Conservation (phyloP, 345 rosid genomes). For the Nasturtium officinale region DNA sequence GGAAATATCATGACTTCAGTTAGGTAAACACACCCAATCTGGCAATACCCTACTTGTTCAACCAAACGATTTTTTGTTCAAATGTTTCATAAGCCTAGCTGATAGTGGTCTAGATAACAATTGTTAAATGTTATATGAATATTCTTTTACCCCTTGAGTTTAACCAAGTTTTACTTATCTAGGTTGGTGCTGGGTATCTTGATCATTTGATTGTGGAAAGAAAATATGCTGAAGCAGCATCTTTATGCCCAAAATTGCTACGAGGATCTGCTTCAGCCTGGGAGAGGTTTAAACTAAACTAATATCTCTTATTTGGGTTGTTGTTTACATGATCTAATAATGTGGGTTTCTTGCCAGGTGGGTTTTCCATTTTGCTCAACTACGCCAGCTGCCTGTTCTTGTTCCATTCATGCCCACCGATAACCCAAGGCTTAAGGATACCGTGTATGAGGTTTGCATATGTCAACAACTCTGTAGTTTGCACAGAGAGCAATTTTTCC, state of each 20-base stretch:
- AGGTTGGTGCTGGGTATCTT: slow-evolving; percentile 99
- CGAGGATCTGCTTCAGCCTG: slow-evolving; percentile 94
- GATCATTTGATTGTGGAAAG: slow-evolving; percentile 98
- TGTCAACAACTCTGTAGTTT: slow-evolving; percentile 11
- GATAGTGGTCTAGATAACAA: neutral
- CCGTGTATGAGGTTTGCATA: slow-evolving; percentile 87
- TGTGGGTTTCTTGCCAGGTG: slow-evolving; percentile 62
- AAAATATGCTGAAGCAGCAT: slow-evolving; percentile 96
- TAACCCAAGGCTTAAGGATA: slow-evolving; percentile 90
- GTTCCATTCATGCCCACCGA: slow-evolving; percentile 95
- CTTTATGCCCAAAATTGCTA: slow-evolving; percentile 91
- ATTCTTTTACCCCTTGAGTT: slow-evolving; percentile 9
- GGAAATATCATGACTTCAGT: neutral
- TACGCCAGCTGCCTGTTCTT: slow-evolving; percentile 94
- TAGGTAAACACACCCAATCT: neutral
- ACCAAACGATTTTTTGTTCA: slow-evolving; percentile 6
- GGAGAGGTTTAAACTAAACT: slow-evolving; percentile 74
- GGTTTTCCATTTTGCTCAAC: slow-evolving; percentile 99
- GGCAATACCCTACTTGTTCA: neutral
- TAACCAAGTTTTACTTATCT: slow-evolving; percentile 35
- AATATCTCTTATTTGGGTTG: slow-evolving; percentile 27
- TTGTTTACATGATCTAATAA: slow-evolving; percentile 30
- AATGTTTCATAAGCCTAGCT: slow-evolving; percentile 19
- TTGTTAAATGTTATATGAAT: slow-evolving; percentile 3
- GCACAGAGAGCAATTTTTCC: neutral